Evolutionary conservation across 768 basidiomycete species (phyloP).

Genomic region (Ramaria sp.): DNA sequence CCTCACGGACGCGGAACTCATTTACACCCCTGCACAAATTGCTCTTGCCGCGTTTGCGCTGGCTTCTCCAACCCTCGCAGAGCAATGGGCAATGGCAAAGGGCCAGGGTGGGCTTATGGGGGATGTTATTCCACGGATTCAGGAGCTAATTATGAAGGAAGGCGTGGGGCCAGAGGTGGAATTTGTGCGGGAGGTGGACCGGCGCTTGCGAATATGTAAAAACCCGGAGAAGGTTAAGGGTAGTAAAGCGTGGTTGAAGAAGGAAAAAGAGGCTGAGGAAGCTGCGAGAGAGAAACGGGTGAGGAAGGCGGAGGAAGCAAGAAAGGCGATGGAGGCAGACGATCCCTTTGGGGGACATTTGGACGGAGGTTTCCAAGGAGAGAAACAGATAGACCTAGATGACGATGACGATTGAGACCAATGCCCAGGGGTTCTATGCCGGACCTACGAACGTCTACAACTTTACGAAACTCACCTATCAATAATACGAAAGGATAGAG

Average conservation of each 20-base stretch:
- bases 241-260: slow-evolving; percentile 69
- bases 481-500: too few relatives aligned
- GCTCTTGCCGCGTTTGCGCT: slow-evolving; percentile 71
- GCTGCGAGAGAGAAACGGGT: slow-evolving; percentile 56
- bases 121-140: slow-evolving; percentile 40
- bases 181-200: slow-evolving; percentile 80
- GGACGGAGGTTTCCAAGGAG: background rate
- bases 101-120: slow-evolving; percentile 23
- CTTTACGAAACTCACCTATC: too few relatives aligned
- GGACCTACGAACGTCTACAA: too few relatives aligned
- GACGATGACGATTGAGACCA: background rate
- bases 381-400: background rate
- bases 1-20: slow-evolving; percentile 82
- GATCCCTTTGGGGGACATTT: slow-evolving; percentile 67
- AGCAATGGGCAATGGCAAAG: slow-evolving; percentile 48
- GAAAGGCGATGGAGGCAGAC: slow-evolving; percentile 46
- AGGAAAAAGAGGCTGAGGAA: slow-evolving; percentile 60
- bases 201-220: slow-evolving; percentile 76
- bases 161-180: slow-evolving; percentile 69
- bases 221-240: slow-evolving; percentile 94
- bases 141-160: slow-evolving; percentile 38
- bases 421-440: too few relatives aligned
- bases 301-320: slow-evolving; percentile 31
- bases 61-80: slow-evolving; percentile 46
- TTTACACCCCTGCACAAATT: slow-evolving; percentile 91